phyloP scores from a whole-genome alignment of 1,284 basidiomycete species.

The Inonotus obliquus region DNA sequence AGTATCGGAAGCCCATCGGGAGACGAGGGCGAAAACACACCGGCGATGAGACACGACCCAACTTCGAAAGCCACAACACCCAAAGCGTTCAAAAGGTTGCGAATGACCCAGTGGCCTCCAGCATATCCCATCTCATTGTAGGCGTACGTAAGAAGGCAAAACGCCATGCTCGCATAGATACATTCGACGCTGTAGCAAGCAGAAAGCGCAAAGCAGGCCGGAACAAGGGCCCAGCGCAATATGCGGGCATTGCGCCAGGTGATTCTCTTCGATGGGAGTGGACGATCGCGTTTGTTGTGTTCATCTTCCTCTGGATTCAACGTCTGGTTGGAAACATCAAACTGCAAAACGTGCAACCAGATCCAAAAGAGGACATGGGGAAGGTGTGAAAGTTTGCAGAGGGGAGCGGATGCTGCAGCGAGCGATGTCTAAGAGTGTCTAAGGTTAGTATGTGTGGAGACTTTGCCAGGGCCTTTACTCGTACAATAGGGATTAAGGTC shows the following conservation, averaged over 20 bases:
- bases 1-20: neutral
- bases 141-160: slow-evolving; percentile 22
- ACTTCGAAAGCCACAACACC: slow-evolving; percentile 31
- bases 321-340: slow-evolving; percentile 39
- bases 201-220: slow-evolving; percentile 33
- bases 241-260: slow-evolving; percentile 20
- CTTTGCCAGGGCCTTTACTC: neutral
- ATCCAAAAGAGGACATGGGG: slow-evolving; percentile 33
- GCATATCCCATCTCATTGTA: slow-evolving; percentile 27
- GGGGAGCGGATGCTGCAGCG: slow-evolving; percentile 28
- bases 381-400: slow-evolving; percentile 19
- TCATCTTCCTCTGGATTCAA: slow-evolving; percentile 29
- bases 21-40: slow-evolving; percentile 21
- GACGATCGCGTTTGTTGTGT: slow-evolving; percentile 34
- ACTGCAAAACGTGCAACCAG: slow-evolving; percentile 39
- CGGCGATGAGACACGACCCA: slow-evolving; percentile 30
- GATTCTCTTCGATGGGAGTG: slow-evolving; percentile 31
- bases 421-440: neutral
- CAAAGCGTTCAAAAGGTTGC: slow-evolving; percentile 28
- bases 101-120: slow-evolving; percentile 23
- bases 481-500: slow-evolving; percentile 36
- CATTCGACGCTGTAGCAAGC: slow-evolving; percentile 23
- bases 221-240: slow-evolving; percentile 32
- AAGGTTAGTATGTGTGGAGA: slow-evolving; percentile 1
- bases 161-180: slow-evolving; percentile 20